phyloP scores from a whole-genome alignment of 225 moss, liverwort and hornwort species.

The Polytrichum formosum region DNA sequence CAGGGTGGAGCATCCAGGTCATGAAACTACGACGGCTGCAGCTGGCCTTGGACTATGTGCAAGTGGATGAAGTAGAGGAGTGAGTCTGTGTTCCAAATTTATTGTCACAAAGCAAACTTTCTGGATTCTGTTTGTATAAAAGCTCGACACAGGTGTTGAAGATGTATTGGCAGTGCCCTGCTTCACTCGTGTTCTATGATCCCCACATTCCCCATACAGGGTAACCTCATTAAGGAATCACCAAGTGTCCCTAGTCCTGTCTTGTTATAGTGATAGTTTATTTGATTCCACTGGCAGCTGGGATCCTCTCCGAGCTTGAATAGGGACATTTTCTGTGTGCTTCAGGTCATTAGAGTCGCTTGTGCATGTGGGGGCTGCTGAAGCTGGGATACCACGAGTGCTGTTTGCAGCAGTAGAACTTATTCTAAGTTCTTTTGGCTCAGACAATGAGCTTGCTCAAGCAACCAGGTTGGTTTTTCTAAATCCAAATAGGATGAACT shows the following conservation, averaged over 20 bases:
- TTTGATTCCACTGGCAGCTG: background rate
- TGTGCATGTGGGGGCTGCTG: conserved; percentile 77
- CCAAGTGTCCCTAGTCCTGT: too few relatives aligned
- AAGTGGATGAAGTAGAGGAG: conserved; percentile 81
- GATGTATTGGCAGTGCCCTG: too few relatives aligned
- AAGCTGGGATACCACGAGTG: conserved; percentile 79
- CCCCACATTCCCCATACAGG: too few relatives aligned
- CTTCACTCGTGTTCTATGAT: too few relatives aligned
- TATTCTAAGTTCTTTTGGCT: conserved; percentile 68
- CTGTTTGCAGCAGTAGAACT: conserved; percentile 90
- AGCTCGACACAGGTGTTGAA: too few relatives aligned
- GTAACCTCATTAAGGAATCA: too few relatives aligned
- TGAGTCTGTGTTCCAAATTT: conserved; percentile 25
- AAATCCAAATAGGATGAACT: too few relatives aligned
- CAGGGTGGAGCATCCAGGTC: conserved; percentile 88
- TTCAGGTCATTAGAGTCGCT: conserved; percentile 72
- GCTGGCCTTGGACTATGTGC: conserved; percentile 80
- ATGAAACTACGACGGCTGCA: conserved; percentile 83
- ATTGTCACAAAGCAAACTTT: too few relatives aligned
- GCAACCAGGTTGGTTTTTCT: conserved; percentile 52
- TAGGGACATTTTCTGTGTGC: too few relatives aligned
- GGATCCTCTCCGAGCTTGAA: background rate
- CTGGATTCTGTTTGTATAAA: too few relatives aligned
- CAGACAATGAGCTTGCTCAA: conserved; percentile 89
- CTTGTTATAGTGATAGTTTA: background rate